Conservation (phyloP, 495 filamentous ascomycete species). For the Trichoderma orchidacearum region DNA sequence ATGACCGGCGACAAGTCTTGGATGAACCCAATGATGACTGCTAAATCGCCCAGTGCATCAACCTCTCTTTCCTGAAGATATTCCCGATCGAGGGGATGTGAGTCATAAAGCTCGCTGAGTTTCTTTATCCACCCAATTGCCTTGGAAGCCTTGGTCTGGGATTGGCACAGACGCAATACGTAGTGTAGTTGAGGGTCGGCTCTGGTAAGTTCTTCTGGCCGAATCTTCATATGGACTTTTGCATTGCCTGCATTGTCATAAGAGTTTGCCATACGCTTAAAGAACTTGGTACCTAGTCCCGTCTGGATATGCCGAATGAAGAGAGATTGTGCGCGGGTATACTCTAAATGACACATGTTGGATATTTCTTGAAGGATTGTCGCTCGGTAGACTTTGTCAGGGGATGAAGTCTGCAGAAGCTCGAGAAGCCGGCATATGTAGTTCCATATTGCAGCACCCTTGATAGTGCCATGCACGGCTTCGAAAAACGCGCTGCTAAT, state of each 20-base stretch:
- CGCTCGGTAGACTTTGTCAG: slow-evolving; percentile 10
- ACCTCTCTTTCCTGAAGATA: slow-evolving; percentile 9
- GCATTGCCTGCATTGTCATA: slow-evolving; percentile 15
- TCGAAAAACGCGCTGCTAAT: slow-evolving; percentile 21
- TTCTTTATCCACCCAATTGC: slow-evolving; percentile 14
- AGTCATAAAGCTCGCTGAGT: slow-evolving; percentile 10
- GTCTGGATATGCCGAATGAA: slow-evolving; percentile 19
- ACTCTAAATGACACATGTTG: slow-evolving; percentile 24
- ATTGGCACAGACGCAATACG: slow-evolving; percentile 19
- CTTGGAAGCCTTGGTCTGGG: slow-evolving; percentile 6
- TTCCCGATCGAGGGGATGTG: slow-evolving; percentile 5
- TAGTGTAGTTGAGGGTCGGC: slow-evolving; percentile 14
- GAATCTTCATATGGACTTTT: slow-evolving; percentile 15
- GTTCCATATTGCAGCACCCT: slow-evolving; percentile 17
- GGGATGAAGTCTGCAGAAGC: slow-evolving; percentile 3
- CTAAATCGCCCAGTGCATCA: slow-evolving; percentile 13
- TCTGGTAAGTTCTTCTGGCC: slow-evolving; percentile 12
- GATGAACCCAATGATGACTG: slow-evolving; percentile 14
- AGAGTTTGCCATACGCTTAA: slow-evolving; percentile 15
- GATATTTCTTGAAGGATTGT: slow-evolving; percentile 21
- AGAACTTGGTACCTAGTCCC: slow-evolving; percentile 11
- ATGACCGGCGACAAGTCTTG: slow-evolving; percentile 10
- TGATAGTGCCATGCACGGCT: slow-evolving; percentile 15
- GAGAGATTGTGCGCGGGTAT: slow-evolving; percentile 10
- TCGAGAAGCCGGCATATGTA: slow-evolving; percentile 20